These are phyloP conservation scores for Rhynchosporium graminicola DNA, from an alignment of 2,329 filamentous ascomycete species.

Conservation along the genomic window DNA sequence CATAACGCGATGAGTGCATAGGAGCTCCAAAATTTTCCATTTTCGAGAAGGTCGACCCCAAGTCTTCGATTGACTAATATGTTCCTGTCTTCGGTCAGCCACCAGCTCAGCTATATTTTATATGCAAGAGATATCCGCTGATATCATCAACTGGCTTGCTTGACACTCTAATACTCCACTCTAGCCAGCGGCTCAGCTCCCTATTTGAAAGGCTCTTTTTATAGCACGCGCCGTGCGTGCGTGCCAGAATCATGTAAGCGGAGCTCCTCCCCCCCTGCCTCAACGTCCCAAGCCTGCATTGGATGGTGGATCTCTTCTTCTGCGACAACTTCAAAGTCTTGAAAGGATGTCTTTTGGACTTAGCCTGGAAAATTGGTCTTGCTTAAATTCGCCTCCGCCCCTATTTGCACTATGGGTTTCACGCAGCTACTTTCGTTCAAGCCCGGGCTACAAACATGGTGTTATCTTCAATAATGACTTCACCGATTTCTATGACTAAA, in stretches of 20 bases:
- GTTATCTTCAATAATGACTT: slow-evolving; percentile 46
- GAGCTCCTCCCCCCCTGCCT: background rate
- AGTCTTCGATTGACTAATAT: no score
- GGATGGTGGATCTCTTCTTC: background rate
- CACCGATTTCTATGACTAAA: slow-evolving; percentile 45
- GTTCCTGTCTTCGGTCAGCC: no score
- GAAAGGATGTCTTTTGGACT: no score
- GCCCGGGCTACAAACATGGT: slow-evolving; percentile 46
- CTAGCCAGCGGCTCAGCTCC: no score
- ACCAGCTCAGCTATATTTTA: no score
- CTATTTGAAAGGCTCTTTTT: slow-evolving; percentile 39
- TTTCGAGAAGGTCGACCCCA: no score
- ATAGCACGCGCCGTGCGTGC: slow-evolving; percentile 46
- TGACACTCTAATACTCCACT: slow-evolving; percentile 42
- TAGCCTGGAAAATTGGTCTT: background rate
- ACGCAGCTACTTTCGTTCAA: background rate
- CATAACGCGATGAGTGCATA: no score
- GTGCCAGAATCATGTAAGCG: slow-evolving; percentile 40
- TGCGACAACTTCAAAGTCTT: no score
- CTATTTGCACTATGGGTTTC: background rate
- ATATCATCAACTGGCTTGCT: no score
- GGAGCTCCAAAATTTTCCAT: no score
- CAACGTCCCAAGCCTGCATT: background rate
- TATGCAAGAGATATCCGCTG: no score
- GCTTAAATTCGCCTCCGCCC: background rate